Conservation (phyloP, 257 asterid species). For the Pogostemon cablin region DNA sequence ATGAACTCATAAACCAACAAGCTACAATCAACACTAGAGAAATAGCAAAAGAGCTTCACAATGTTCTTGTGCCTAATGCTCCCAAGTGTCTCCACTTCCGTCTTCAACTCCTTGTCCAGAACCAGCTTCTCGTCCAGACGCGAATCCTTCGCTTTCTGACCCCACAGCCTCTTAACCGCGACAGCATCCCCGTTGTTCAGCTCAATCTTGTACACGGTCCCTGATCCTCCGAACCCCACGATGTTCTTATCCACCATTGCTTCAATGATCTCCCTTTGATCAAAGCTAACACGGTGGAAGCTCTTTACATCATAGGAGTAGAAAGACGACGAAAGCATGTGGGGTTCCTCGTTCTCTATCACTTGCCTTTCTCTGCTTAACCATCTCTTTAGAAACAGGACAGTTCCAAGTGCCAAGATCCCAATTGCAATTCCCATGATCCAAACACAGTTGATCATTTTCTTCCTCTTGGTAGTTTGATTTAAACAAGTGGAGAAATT, state of each 20-base stretch:
- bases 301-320: constrained; percentile 75
- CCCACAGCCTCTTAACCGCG: constrained; percentile 91
- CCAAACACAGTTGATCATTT: constrained; percentile 50
- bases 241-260: constrained; percentile 86
- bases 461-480: constrained; percentile 40
- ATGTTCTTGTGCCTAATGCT: constrained; percentile 94
- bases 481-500: constrained; percentile 48
- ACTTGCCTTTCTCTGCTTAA: constrained; percentile 40
- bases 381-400: constrained; percentile 61
- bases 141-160: constrained; percentile 53
- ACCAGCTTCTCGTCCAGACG: constrained; percentile 41
- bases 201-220: constrained; percentile 81
- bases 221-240: constrained; percentile 96
- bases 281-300: constrained; percentile 80
- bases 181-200: constrained; percentile 66
- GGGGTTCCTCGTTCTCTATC: constrained; percentile 46
- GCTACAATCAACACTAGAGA: constrained; percentile 67
- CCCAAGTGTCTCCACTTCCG: constrained; percentile 91
- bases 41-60: constrained; percentile 78
- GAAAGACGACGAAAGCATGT: constrained; percentile 52
- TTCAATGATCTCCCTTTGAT: constrained; percentile 71
- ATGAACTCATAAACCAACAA: constrained; percentile 85
- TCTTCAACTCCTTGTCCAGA: constrained; percentile 69
- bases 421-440: constrained; percentile 50
- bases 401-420: constrained; percentile 53